These are phyloP conservation scores for Pinus tabuliformis DNA, from an alignment of 75 land plant genomes.

Conservation along the genomic window DNA sequence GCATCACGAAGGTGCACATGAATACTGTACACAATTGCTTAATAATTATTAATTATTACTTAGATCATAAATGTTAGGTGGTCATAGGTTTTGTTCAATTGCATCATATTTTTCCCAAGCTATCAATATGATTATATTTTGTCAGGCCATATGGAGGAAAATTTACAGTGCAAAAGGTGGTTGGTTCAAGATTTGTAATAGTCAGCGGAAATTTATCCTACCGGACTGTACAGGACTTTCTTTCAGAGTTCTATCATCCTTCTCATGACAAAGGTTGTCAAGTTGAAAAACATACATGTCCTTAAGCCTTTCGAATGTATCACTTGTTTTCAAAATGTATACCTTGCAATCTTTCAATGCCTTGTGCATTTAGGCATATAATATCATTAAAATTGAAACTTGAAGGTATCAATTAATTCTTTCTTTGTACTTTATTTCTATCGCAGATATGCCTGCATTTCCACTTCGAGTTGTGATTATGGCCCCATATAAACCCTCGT, in stretches of 20 bases:
- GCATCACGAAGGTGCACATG: slow-evolving; percentile 44
- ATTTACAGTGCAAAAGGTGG: slow-evolving; percentile 31
- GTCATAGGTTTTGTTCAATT: neutral
- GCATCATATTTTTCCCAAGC: neutral
- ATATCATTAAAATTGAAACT: too few species aligned
- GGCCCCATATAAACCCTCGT: slow-evolving; percentile 53
- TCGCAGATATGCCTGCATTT: slow-evolving; percentile 47
- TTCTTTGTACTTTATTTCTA: too few species aligned
- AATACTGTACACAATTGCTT: slow-evolving; percentile 5
- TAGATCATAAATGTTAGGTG: neutral
- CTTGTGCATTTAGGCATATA: too few species aligned
- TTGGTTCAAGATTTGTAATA: slow-evolving; percentile 41
- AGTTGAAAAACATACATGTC: neutral
- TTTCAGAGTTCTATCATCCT: slow-evolving; percentile 52
- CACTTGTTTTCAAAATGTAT: neutral
- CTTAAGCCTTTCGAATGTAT: neutral
- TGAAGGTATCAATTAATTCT: too few species aligned
- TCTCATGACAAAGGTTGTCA: slow-evolving; percentile 37
- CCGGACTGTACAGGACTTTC: slow-evolving; percentile 40
- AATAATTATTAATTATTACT: neutral
- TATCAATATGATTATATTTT: neutral
- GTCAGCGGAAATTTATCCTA: slow-evolving; percentile 45
- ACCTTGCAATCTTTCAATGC: slow-evolving; percentile 5
- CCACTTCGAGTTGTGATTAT: slow-evolving; percentile 46
- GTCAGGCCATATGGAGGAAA: slow-evolving; percentile 50